Base-by-base conservation (phyloP, 2,329 filamentous ascomycete species). In the Fulvia fulva region DNA sequence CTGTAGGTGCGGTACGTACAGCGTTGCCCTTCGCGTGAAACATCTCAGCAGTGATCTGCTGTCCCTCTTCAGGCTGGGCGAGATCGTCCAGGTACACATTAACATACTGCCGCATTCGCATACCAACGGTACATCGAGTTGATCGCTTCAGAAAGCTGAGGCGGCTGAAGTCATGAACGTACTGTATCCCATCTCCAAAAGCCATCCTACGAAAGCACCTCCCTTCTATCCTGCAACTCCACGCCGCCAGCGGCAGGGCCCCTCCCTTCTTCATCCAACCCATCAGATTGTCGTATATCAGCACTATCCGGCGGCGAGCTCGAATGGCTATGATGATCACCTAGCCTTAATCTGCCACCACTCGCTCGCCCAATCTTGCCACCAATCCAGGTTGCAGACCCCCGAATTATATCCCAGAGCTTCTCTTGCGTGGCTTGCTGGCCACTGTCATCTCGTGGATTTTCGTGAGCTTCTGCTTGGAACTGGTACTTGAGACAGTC, bases 401-500 rank as follows among this genome's bases (percentile, higher is more conserved):
- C 51, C 19, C 62, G 64, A 9, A 76, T 67, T 2, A 68, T 44
- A 4, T 62, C 76, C 87, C 88, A 91, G 1, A 91, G 71, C 63
- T 78, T 78, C 68, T 89, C 88, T 69, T 90, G 84, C 3, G 79
- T 76, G 59, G 84, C 81, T 32, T 79, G 74, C 55, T 84, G 73
- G 25, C 65, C 69, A 46, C 81, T 77, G 57, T 87, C 84, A 30
- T 85, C 81, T 58, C 83, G 81, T 3, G 84, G 84, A 67, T 90
- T 87, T 74, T 94, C 91, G 44, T 88, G 85, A 8, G 90, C 90
- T 74, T 99, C 94, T 0, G 89, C 90, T 78, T 94, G 95, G 83
- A 97, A 96, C 74, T 99, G 93, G 70, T 96, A 97, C 73, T 94
- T 96, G 56, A 99, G 78, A 66, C 94, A 97, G 73, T 99, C 94